Evolutionary conservation across 768 basidiomycete genomes (phyloP), one percentile per base, ranked within the genome.

Genomic region (Podaxis sp.): DNA sequence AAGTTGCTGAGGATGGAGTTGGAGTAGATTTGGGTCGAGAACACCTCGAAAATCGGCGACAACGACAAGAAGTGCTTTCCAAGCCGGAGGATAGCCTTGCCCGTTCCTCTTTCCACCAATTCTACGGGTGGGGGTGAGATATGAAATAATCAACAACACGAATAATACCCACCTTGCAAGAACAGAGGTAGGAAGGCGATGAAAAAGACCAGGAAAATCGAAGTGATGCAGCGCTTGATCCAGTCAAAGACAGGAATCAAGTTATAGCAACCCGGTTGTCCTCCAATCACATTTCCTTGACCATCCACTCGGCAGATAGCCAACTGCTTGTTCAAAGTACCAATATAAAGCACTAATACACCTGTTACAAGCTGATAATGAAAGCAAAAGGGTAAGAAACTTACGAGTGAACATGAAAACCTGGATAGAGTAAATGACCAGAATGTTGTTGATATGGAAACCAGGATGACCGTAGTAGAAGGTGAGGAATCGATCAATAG

Each of bases 401-500:
- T 75, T 71, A 95, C 93, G 71, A 20, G 94, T 94, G 60, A 98
- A 80, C 94, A 99, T 97, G 83, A 99, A 99, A 60, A 96, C 84
- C 73, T 97, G 95, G 58, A 99, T 94, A 26, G 97, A 98, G 75
- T 94, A 90, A 69, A 99, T 99, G 78, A 99, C 96, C 72, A 99
- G 81, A 70, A 99, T 99, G 74, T 99, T 99, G 84, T 99, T 99
- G 82, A 99, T 87, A 74, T 99, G 97, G 89, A 99, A 99, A 71
- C 94, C 97, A 60, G 97, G 96, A 77, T 99, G 97, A 59, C 92
- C 96, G 70, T 99, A 99, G 80, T 99, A 99, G 84, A 99, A 99
- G 22, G 96, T 99, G 70, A 99, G 82, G 88, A 99, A 99, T 26
- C 97, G 91, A 74, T 99, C 97, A 70, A 99, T 87, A 37, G 97